Conservation (phyloP, 2,329 filamentous ascomycete species). For the Dichotomopilus funicola region DNA sequence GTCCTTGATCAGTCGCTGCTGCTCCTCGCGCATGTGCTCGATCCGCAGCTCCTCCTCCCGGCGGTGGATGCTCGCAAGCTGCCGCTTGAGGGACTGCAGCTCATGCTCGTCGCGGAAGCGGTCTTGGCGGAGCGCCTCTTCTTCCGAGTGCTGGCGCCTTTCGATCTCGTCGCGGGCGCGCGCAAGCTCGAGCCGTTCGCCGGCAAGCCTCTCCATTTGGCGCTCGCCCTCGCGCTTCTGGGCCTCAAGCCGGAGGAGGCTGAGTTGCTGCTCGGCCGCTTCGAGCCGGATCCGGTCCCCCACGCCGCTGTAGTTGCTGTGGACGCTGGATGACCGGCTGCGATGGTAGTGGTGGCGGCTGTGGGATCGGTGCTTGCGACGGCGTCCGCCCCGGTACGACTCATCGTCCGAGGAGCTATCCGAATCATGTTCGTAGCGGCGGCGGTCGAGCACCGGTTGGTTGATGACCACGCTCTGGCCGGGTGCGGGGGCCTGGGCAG, state of each 20-base stretch:
- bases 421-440: conserved; percentile 2
- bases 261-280: conserved; percentile 38
- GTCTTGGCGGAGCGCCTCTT: conserved; percentile 13
- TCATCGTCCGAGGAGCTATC: conserved; percentile 38
- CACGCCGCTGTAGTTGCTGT: conserved; percentile 29
- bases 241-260: conserved; percentile 37
- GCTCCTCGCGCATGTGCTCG: conserved; percentile 28
- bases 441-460: conserved; percentile 2
- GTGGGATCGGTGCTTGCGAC: conserved; percentile 31
- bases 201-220: conserved; percentile 25
- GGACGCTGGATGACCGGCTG: conserved; percentile 23
- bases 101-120: conserved; percentile 17
- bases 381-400: conserved; percentile 27
- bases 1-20: conserved; percentile 44
- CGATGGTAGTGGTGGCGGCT: conserved; percentile 25
- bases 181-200: conserved; percentile 9
- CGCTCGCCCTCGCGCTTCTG: conserved; percentile 34
- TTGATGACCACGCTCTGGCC: conserved; percentile 24
- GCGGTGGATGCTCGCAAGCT: conserved; percentile 13
- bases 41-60: conserved; percentile 30
- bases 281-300: conserved; percentile 30
- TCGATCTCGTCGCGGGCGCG: conserved; percentile 12
- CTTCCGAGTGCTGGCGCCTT: conserved; percentile 11
- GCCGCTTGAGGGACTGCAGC: conserved; percentile 10
- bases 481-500: conserved; percentile 25